These are phyloP conservation scores for Physocladia obscura DNA, from an alignment of 192 early-diverging fungal genomes.

Conservation along the genomic window DNA sequence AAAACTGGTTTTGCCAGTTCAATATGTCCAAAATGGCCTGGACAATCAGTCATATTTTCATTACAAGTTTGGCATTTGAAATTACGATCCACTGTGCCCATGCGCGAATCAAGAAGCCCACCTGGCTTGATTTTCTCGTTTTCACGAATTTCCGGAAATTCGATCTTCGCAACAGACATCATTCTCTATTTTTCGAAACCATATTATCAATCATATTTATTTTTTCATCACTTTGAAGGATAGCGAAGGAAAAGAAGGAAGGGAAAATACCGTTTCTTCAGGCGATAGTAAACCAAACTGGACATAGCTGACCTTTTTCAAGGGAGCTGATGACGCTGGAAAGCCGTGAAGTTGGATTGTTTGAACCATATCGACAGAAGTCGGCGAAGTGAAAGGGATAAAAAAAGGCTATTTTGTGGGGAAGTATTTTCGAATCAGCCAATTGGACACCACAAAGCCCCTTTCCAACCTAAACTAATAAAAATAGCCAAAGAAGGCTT, in stretches of 20 bases:
- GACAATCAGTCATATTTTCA: slow-evolving; percentile 92
- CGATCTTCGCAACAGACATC: slow-evolving; percentile 95
- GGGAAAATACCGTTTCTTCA: slow-evolving; percentile 80
- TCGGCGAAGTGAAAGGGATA: too few species aligned
- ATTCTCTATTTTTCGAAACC: slow-evolving; percentile 69
- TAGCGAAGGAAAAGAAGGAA: background rate
- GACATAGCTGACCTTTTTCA: slow-evolving; percentile 83
- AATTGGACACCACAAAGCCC: too few species aligned
- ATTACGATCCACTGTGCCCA: slow-evolving; percentile 97
- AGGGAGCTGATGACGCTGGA: slow-evolving; percentile 73
- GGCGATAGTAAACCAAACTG: slow-evolving; percentile 96
- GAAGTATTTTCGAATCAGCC: too few species aligned
- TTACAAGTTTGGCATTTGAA: slow-evolving; percentile 96
- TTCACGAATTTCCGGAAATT: slow-evolving; percentile 84
- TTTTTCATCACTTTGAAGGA: background rate
- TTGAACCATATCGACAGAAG: too few species aligned
- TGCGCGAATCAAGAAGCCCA: slow-evolving; percentile 86
- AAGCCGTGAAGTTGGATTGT: slow-evolving; percentile 46
- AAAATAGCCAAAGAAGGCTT: too few species aligned
- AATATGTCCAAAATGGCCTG: slow-evolving; percentile 98
- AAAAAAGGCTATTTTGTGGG: too few species aligned
- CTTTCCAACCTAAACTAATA: too few species aligned
- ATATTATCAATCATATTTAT: background rate
- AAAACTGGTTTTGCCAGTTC: slow-evolving; percentile 94
- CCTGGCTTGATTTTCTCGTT: slow-evolving; percentile 77